These are phyloP conservation scores for Aspergillus ostianus DNA, from an alignment of 495 filamentous ascomycete genomes.

Conservation along the genomic window DNA sequence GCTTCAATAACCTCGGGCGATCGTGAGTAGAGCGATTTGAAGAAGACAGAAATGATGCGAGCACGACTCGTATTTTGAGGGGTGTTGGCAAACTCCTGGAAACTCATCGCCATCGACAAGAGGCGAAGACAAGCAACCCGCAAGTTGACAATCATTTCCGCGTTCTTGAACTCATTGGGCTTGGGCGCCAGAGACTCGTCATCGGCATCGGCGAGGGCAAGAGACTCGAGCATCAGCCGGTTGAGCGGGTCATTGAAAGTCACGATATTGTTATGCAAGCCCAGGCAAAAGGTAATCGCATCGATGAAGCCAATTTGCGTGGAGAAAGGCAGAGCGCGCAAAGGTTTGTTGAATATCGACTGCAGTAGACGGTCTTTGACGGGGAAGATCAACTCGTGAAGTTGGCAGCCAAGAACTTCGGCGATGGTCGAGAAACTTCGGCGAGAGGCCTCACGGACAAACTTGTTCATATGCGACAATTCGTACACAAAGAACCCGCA, in stretches of 20 bases:
- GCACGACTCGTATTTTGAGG: slow-evolving; percentile 70
- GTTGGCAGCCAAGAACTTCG: slow-evolving; percentile 67
- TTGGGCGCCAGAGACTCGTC: slow-evolving; percentile 86
- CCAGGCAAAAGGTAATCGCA: slow-evolving; percentile 90
- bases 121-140: slow-evolving; percentile 91
- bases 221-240: slow-evolving; percentile 83
- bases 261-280: slow-evolving; percentile 79
- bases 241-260: slow-evolving; percentile 88
- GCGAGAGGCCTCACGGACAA: slow-evolving; percentile 84
- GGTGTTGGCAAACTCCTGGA: slow-evolving; percentile 77
- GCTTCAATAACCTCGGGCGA: slow-evolving; percentile 90
- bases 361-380: slow-evolving; percentile 82
- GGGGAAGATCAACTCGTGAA: slow-evolving; percentile 81
- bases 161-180: slow-evolving; percentile 82
- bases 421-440: slow-evolving; percentile 78
- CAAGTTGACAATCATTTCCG: slow-evolving; percentile 86
- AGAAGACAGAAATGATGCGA: slow-evolving; percentile 92
- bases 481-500: slow-evolving; percentile 83
- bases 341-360: slow-evolving; percentile 90
- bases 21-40: slow-evolving; percentile 93
- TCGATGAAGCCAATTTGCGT: slow-evolving; percentile 98
- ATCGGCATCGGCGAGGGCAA: slow-evolving; percentile 88
- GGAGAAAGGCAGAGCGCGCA: slow-evolving; percentile 86
- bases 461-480: slow-evolving; percentile 88
- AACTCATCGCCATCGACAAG: slow-evolving; percentile 86